Conservation (phyloP, 2,329 filamentous ascomycete species). For the Cordyceps sp. region DNA sequence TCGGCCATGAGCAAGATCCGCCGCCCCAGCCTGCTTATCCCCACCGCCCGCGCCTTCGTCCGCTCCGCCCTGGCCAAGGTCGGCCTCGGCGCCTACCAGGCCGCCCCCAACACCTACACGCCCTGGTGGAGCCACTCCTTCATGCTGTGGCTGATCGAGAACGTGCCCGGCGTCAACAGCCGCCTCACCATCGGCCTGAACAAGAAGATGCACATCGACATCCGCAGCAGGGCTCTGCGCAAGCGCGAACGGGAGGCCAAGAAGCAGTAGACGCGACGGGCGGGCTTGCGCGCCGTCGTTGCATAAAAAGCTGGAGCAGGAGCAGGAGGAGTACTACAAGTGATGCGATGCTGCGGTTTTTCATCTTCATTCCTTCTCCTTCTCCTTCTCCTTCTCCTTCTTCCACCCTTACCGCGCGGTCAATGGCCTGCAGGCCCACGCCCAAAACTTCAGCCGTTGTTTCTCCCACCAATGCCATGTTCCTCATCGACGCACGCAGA, state of each 20-base stretch:
- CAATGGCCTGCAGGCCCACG: too few species aligned
- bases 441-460: too few species aligned
- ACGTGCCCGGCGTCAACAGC: slow-evolving; percentile 32
- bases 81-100: slow-evolving; percentile 64
- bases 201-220: slow-evolving; percentile 61
- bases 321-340: too few species aligned
- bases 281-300: too few species aligned
- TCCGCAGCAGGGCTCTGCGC: slow-evolving; percentile 63
- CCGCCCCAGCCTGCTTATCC: slow-evolving; percentile 59
- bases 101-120: slow-evolving; percentile 68
- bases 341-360: too few species aligned
- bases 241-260: slow-evolving; percentile 74
- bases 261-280: slow-evolving; percentile 31
- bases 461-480: too few species aligned
- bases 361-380: too few species aligned
- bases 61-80: slow-evolving; percentile 63
- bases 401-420: too few species aligned
- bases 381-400: too few species aligned
- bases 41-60: slow-evolving; percentile 71
- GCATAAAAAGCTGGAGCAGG: too few species aligned
- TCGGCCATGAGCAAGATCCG: slow-evolving; percentile 96
- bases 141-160: slow-evolving; percentile 69
- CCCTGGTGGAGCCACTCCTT: slow-evolving; percentile 87
- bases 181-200: slow-evolving; percentile 31
- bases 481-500: too few species aligned